Conservation (phyloP, 1,284 basidiomycete species). For the Papiliotrema flavescens region DNA sequence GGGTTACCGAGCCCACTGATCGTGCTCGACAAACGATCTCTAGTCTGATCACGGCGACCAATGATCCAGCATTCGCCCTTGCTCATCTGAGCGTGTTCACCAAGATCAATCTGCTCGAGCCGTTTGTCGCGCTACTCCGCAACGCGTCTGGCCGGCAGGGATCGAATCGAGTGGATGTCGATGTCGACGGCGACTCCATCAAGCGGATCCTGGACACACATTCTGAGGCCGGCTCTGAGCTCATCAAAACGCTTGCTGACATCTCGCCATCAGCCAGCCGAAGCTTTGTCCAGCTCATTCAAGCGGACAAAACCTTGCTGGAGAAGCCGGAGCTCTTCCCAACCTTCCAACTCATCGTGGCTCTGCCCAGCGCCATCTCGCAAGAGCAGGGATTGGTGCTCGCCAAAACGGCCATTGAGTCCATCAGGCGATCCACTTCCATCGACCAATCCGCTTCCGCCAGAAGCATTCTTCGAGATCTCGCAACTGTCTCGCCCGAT, state of each 20-base stretch:
- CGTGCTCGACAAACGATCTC: slow-evolving; percentile 8
- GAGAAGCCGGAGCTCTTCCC: not conserved
- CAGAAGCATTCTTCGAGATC: not conserved
- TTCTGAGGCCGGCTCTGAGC: not conserved
- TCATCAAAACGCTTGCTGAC: slow-evolving; percentile 7
- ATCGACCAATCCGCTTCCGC: not conserved
- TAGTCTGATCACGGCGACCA: slow-evolving; percentile 8
- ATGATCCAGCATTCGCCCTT: slow-evolving; percentile 6
- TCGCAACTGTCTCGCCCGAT: not conserved
- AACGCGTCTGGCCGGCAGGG: not conserved
- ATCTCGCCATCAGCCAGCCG: not conserved
- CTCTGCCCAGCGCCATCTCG: not conserved
- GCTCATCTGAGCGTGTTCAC: not conserved
- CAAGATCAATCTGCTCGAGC: not conserved
- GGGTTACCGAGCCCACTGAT: not conserved
- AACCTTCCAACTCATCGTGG: not conserved
- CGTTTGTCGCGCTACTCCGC: not conserved
- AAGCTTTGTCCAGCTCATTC: not conserved
- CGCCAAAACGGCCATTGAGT: not conserved
- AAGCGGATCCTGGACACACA: not conserved
- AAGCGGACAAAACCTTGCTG: not conserved
- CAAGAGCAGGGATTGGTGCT: not conserved
- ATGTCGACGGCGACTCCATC: not conserved
- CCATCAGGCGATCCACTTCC: not conserved
- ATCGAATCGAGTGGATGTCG: not conserved